phyloP scores from a whole-genome alignment of 2,329 filamentous ascomycete species.

The Coniochaeta ligniaria region DNA sequence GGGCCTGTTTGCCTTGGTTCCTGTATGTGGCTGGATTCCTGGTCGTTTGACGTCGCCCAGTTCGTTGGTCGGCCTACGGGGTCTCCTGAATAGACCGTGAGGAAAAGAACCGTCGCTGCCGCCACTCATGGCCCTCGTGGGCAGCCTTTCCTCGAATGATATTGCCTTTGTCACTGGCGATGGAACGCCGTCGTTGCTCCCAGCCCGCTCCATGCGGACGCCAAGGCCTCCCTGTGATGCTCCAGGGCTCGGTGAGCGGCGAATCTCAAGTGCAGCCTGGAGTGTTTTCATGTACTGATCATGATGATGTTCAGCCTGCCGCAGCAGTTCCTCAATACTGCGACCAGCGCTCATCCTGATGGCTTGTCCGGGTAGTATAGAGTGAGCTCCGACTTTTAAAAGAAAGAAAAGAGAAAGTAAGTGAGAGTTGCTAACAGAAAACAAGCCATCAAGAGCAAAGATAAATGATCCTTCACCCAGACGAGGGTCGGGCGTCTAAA shows the following conservation, averaged over 20 bases:
- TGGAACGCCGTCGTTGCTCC: constrained; percentile 4
- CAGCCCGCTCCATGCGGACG: constrained; percentile 6
- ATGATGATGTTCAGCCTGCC: constrained; percentile 9
- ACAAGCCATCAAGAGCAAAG: not conserved
- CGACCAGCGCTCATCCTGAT: constrained; percentile 5
- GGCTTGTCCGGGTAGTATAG: not conserved
- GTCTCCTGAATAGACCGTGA: not conserved
- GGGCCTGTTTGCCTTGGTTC: constrained; percentile 1
- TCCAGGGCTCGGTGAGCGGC: constrained; percentile 2
- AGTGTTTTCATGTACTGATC: constrained; percentile 14
- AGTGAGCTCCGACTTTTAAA: not conserved
- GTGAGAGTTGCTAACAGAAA: not conserved
- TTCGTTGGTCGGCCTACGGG: constrained; percentile 7
- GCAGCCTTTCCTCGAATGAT: constrained; percentile 2
- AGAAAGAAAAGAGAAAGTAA: not conserved
- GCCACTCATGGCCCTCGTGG: not conserved
- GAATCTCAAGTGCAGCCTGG: constrained; percentile 9
- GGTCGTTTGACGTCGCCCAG: not conserved
- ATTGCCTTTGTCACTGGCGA: constrained; percentile 6
- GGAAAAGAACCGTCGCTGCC: constrained; percentile 4
- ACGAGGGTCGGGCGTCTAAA: not conserved
- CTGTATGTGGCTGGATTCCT: not conserved
- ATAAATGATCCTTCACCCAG: not conserved
- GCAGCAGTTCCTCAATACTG: constrained; percentile 11
- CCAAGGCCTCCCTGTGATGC: not conserved